phyloP scores from a whole-genome alignment of 768 basidiomycete species.

The Cubamyces sp. region DNA sequence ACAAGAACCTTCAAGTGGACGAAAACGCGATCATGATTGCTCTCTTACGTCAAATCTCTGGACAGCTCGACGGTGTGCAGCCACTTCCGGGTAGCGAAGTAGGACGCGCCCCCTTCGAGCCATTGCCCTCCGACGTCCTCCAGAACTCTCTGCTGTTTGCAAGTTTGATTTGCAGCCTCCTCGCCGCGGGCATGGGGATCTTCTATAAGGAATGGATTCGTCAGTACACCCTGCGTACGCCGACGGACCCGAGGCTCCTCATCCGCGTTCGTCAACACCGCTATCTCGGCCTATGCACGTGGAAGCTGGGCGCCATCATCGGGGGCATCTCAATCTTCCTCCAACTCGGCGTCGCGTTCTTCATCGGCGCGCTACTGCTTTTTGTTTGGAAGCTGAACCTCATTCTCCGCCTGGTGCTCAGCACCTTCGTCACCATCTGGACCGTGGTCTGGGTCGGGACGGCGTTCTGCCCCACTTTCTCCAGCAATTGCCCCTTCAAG shows the following conservation, averaged over 20 bases:
- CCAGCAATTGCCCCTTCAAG: slow-evolving; percentile 18
- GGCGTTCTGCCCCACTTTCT: slow-evolving; percentile 5
- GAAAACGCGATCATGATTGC: neutral
- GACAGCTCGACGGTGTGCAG: neutral
- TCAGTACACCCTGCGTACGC: slow-evolving; percentile 15
- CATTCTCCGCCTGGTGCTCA: slow-evolving; percentile 47
- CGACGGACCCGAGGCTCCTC: neutral
- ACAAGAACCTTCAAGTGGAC: slow-evolving; percentile 1
- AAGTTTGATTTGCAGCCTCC: slow-evolving; percentile 13
- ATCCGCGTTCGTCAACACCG: slow-evolving; percentile 49
- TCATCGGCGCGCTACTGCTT: slow-evolving; percentile 52
- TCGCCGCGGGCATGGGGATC: slow-evolving; percentile 16
- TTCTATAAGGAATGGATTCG: slow-evolving; percentile 22
- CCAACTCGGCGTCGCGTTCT: slow-evolving; percentile 55
- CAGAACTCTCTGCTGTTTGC: slow-evolving; percentile 17
- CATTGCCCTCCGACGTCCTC: neutral
- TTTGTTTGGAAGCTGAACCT: slow-evolving; percentile 64
- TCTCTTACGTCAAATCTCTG: slow-evolving; percentile 8
- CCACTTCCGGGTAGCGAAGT: neutral
- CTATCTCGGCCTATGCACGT: slow-evolving; percentile 40
- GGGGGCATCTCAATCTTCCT: slow-evolving; percentile 65
- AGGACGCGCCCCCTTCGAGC: neutral
- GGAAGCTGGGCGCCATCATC: slow-evolving; percentile 62
- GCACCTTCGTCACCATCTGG: neutral
- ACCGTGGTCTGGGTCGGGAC: slow-evolving; percentile 11